Conservation (phyloP, 164 flowering plant species). For the Taxillus chinensis region DNA sequence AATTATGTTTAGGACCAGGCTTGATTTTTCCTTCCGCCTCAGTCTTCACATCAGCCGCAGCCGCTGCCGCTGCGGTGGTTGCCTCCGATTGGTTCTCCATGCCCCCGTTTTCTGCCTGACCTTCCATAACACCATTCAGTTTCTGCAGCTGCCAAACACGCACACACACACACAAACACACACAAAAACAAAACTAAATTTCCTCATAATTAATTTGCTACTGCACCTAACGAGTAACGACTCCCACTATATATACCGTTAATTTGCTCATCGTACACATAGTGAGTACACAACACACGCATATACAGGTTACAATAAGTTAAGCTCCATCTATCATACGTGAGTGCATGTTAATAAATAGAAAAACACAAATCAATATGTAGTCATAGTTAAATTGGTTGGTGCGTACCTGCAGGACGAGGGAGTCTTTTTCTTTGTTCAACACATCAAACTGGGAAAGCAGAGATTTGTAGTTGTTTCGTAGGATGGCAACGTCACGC, state of each 20-base stretch:
- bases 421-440: constrained; percentile 36
- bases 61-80: not conserved
- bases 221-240: too few species aligned
- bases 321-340: too few species aligned
- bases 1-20: too few species aligned
- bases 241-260: too few species aligned
- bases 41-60: constrained; percentile 11
- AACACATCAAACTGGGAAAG: constrained; percentile 32
- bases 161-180: too few species aligned
- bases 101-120: constrained; percentile 10
- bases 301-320: too few species aligned
- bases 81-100: constrained; percentile 9
- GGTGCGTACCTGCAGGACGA: constrained; percentile 28
- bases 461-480: constrained; percentile 24
- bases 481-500: constrained; percentile 21
- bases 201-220: not conserved
- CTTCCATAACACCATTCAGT: constrained; percentile 16
- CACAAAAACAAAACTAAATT: not conserved
- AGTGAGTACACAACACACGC: too few species aligned
- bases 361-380: not conserved
- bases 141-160: constrained; percentile 28
- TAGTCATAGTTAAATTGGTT: not conserved
- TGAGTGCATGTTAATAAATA: too few species aligned
- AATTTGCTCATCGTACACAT: too few species aligned
- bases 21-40: constrained; percentile 12